Evolutionary conservation across 495 filamentous ascomycete genomes (phyloP), one percentile per base, ranked within the genome.

Genomic region (Penicillium psychrofluorescens): DNA sequence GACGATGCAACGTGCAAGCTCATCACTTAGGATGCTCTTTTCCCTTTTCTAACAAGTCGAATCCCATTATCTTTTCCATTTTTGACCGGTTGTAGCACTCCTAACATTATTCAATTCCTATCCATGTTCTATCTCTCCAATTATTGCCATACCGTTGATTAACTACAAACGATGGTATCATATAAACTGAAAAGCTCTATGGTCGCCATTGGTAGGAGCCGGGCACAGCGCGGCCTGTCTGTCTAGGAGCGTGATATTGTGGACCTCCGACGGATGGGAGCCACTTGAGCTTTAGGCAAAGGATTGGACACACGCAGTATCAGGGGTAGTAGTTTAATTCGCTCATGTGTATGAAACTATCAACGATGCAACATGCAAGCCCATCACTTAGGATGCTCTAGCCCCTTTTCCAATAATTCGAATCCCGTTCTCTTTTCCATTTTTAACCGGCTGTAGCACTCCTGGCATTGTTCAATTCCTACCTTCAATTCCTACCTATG

Each of bases 211-310:
- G n/a, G n/a, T n/a, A n/a, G n/a, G 39, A 40, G 32, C 15, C 14
- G 9, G 37, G 35, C 28, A 39, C 30, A 37, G 4, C 27, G 29
- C 37, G 35, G 9, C 11, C 15, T 30, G 13, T 41, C 45, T 35
- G 38, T 16, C 15, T 33, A 38, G n/a, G 52, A 64, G 39, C 61
- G 55, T 36, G 65, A 70, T 49, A 61, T 61, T 45, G 44, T 48
- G 13, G 46, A 54, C 22, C 47, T 70, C 11, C 53, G 59, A 27
- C 62, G 60, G 4, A 44, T 72, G 40, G 66, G 68, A 12, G n/a
- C 15, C 15, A 1, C 15, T 16, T 16, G 15, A 4, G 15, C 15
- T 1, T 16, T 16, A 4, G 15, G 15, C 15, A 16, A 8, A 12
- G 12, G 28, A n/a, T 40, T 7, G 30, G 30, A 40, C 30, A 12